Base-by-base conservation (phyloP, 2,329 filamentous ascomycete genomes). In the Ustilaginoidea virens region DNA sequence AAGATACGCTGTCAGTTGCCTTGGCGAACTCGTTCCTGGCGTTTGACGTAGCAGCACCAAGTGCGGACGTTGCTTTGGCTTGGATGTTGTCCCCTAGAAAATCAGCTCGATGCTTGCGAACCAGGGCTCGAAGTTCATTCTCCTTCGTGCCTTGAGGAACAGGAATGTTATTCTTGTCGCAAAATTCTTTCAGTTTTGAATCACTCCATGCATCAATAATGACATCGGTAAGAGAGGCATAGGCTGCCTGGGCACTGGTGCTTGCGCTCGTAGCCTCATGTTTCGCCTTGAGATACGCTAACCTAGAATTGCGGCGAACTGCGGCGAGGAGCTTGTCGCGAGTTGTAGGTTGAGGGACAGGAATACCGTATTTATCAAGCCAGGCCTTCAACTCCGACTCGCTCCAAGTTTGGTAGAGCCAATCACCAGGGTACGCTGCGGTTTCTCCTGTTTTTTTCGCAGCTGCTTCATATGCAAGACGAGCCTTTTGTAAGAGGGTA, bases 381-480 rank as follows among this genome's bases (percentile, higher is more conserved):
- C 81, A 98, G 40, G 80, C 69, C 64, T 96, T 96, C 37, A 93
- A 60, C 28, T 94, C 87, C 39, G 86, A 94, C 39, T 93, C 81
- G 29, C 80, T 77, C 90, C 90, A 98, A 6, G 77, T 66, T 35
- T 75, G 68, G 49, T 94, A 98, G 24, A 96, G 61, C 90, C 90
- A 96, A 58, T 94, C 74, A 22, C 90, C 90, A 19, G 90, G 90
- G 48, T 96, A 96, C n/a, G 73, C 59, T 29, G 71, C 60, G 10
- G 82, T 78, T 56, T 94, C 78, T 35, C 81, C 81, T 8, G 52
- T 51, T 54, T 74, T 74, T 54, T 82, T 74, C 11, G 87, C 83
- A 33, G 75, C 56, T 2, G 69, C 56, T 42, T 93, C 80, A 48
- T 92, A 96, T 55, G 74, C 86, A 38, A 78, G 66, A 37, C 87